Conservation (phyloP, 2,329 filamentous ascomycete species). For the Talaromyces verruculosus region DNA sequence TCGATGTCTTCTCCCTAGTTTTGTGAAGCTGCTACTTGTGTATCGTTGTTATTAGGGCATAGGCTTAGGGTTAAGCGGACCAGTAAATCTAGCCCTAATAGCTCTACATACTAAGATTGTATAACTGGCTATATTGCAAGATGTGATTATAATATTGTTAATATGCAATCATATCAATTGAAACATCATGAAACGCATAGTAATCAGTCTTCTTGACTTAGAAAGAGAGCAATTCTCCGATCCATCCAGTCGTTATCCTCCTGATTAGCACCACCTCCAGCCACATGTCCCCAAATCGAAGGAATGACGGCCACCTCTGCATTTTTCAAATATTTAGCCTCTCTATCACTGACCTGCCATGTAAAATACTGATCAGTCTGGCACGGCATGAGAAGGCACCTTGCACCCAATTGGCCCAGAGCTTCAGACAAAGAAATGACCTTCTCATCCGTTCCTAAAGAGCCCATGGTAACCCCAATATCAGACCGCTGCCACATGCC, state of each 20-base stretch:
- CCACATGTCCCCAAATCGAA: constrained; percentile 35
- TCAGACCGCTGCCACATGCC: constrained; percentile 50
- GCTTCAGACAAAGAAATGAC: constrained; percentile 26
- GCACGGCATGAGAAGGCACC: constrained; percentile 39
- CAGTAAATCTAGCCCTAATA: background rate
- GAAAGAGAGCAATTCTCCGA: constrained; percentile 26
- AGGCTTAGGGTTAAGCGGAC: background rate
- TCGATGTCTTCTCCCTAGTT: too few relatives aligned
- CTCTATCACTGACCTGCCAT: constrained; percentile 31
- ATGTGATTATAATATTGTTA: background rate
- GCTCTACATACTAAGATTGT: background rate
- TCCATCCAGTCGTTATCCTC: constrained; percentile 34
- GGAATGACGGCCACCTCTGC: constrained; percentile 32
- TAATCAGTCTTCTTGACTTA: constrained; percentile 17
- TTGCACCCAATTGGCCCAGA: constrained; percentile 27
- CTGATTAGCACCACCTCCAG: constrained; percentile 30
- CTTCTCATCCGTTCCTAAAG: constrained; percentile 22
- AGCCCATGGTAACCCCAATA: constrained; percentile 32
- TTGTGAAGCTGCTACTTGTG: background rate
- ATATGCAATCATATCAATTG: background rate
- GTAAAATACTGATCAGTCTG: constrained; percentile 41
- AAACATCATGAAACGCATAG: background rate
- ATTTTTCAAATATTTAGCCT: constrained; percentile 22
- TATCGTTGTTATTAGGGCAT: background rate
- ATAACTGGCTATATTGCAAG: background rate